Percentiles rank a stretch among this genome's conserved stretches.
Evolutionary conservation across 2,329 filamentous ascomycete genomes (phyloP).

Genomic region (Talaromyces amestolkiae): DNA sequence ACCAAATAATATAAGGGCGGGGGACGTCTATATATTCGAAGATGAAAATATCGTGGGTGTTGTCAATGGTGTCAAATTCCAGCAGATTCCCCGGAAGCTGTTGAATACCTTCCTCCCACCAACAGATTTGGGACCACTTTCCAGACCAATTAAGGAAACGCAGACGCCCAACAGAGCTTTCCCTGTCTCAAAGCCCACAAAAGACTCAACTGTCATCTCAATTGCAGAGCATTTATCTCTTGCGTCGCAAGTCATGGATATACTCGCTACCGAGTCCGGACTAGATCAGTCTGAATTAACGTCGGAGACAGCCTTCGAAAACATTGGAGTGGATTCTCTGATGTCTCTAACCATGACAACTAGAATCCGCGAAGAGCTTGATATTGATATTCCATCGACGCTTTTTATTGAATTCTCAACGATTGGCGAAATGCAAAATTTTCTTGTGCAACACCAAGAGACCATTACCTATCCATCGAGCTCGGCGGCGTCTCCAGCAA

Average conservation of each 20-base stretch:
- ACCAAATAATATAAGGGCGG: background rate
- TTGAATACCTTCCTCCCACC: background rate
- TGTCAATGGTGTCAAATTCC: background rate
- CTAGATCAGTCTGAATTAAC: background rate
- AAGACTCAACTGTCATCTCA: too few relatives aligned
- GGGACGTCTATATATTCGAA: background rate
- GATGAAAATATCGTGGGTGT: background rate
- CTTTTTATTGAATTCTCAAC: background rate
- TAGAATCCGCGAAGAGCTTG: background rate
- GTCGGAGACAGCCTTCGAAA: slow-evolving; percentile 10
- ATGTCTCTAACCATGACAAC: background rate
- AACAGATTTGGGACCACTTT: too few relatives aligned
- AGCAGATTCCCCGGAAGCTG: background rate
- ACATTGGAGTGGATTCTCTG: slow-evolving; percentile 31
- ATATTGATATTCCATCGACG: background rate
- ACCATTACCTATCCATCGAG: background rate
- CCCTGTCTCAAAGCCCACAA: too few relatives aligned
- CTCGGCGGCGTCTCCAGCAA: too few relatives aligned
- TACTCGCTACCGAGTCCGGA: background rate
- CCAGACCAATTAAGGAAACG: background rate
- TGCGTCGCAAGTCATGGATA: too few relatives aligned
- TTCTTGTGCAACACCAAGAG: background rate
- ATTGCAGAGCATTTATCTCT: too few relatives aligned
- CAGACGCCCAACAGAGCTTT: too few relatives aligned
- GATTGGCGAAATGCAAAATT: too few relatives aligned